Evolutionary conservation across 331 rosid genomes (phyloP).

Genomic region (Erythrophleum ivorense): DNA sequence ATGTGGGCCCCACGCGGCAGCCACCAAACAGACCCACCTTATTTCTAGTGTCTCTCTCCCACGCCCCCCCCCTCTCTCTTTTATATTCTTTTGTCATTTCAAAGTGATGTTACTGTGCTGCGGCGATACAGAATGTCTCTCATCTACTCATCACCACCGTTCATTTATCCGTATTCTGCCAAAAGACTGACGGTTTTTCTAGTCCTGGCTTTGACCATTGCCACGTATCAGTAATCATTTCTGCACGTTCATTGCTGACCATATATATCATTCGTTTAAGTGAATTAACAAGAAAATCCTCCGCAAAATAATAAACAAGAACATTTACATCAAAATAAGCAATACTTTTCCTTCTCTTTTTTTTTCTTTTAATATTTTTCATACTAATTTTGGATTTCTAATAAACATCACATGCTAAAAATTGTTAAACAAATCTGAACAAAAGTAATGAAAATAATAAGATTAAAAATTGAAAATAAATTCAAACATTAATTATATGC

Average conservation of each 20-base stretch:
- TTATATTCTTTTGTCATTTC: conserved; percentile 48
- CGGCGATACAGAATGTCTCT: conserved; percentile 24
- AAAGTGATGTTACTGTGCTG: conserved; percentile 34
- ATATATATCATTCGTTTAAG: neutral
- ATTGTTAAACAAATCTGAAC: too few relatives aligned
- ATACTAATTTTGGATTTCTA: too few relatives aligned
- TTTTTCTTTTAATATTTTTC: too few relatives aligned
- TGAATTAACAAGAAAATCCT: neutral
- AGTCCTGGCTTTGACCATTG: conserved; percentile 1
- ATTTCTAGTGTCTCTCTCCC: conserved; percentile 46
- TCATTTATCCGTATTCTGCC: neutral
- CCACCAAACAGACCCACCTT: conserved; percentile 64
- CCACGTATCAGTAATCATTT: conserved; percentile 42
- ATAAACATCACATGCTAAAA: too few relatives aligned
- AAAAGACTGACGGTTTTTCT: neutral
- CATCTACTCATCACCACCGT: neutral
- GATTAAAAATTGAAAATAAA: too few relatives aligned
- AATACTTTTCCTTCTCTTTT: too few relatives aligned
- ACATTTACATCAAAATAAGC: too few relatives aligned
- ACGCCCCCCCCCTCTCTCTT: conserved; percentile 19
- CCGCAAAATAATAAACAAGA: neutral
- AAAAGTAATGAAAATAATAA: too few relatives aligned
- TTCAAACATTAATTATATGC: too few relatives aligned
- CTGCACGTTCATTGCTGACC: conserved; percentile 42
- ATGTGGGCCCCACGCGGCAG: conserved; percentile 58